Evolutionary conservation across 2,329 filamentous ascomycete species (phyloP), one percentile per base, ranked within the genome.

Genomic region (Exophiala mesophila): DNA sequence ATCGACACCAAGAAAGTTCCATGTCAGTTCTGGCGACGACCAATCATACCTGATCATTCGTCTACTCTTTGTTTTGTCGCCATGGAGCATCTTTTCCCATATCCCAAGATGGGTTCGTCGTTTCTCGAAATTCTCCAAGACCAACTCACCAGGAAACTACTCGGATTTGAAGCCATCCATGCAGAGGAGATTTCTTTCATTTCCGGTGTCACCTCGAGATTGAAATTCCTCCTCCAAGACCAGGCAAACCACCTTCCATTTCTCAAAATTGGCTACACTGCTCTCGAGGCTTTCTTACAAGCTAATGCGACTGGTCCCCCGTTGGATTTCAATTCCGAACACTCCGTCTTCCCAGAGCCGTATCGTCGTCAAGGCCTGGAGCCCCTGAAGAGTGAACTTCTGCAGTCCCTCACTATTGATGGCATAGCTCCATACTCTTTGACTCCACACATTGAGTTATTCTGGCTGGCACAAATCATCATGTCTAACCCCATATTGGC

Each of bases 251-350:
- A 63, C 37, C 67, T 66, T 4, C 62, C 65, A 36, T 47, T 72
- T 5, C 50, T 79, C 40, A 67, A 77, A 32, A 68, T 84, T 23
- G 85, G 80, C 7, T 67, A 86, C 35, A 80, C 83, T 1, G 77
- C 83, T 2, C 72, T 95, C 8, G 76, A 87, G 57, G 78, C 82
- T 8, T 96, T 95, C 60, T 65, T 95, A 12, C 89, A 96, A 62
- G 80, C 80, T 1, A 95, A 88, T 59, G 85, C 94, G 40, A 95
- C 89, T 3, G 89, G 89, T 0, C 89, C 89, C 1, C 82, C 88
- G 0, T 69, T 94, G n/a, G 66, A 71, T 0, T 82, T 80, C 57
- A 64, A 64, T 17, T 64, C 74, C 2, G 65, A 72, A 3, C 64
- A 72, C 9, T 50, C 67, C 2, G 50, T 82, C 4, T 56, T 83